Evolutionary conservation across 2,329 filamentous ascomycete genomes (phyloP).

Genomic region (Zarea fungicola): DNA sequence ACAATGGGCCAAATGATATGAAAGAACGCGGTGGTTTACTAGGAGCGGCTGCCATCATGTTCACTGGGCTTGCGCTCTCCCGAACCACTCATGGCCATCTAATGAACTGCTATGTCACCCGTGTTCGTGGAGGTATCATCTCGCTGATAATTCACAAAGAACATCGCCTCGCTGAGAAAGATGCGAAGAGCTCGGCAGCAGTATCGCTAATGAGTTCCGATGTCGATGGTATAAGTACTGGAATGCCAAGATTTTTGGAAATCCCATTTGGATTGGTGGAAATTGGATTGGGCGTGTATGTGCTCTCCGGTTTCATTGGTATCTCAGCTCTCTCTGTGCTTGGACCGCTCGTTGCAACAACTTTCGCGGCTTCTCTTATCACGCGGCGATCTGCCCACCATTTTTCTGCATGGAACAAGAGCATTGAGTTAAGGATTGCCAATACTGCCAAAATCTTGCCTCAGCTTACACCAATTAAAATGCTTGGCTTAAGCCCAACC

Average conservation of each 20-base stretch:
- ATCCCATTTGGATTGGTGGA: not conserved
- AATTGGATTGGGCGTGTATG: not conserved
- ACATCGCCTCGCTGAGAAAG: not conserved
- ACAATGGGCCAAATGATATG: not conserved
- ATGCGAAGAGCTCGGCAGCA: not conserved
- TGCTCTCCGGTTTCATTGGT: not conserved
- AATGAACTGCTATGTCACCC: not conserved
- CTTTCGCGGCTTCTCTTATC: not conserved
- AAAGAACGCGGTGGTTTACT: not conserved
- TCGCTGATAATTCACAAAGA: not conserved
- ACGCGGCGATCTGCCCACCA: not conserved
- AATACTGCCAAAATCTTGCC: conserved; percentile 1
- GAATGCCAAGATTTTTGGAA: not conserved
- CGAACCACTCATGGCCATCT: not conserved
- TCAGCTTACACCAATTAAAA: conserved; percentile 1
- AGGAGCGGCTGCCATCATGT: not conserved
- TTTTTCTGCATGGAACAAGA: not conserved
- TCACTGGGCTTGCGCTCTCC: not conserved
- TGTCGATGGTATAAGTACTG: not conserved
- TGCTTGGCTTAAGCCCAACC: not conserved
- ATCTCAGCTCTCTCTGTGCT: not conserved
- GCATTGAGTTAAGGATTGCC: not conserved
- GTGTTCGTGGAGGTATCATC: not conserved
- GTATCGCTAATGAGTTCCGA: not conserved
- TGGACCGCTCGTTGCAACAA: not conserved